These are phyloP conservation scores for Jatropha podagrica DNA, from an alignment of 441 rosid species.

Conservation along the genomic window DNA sequence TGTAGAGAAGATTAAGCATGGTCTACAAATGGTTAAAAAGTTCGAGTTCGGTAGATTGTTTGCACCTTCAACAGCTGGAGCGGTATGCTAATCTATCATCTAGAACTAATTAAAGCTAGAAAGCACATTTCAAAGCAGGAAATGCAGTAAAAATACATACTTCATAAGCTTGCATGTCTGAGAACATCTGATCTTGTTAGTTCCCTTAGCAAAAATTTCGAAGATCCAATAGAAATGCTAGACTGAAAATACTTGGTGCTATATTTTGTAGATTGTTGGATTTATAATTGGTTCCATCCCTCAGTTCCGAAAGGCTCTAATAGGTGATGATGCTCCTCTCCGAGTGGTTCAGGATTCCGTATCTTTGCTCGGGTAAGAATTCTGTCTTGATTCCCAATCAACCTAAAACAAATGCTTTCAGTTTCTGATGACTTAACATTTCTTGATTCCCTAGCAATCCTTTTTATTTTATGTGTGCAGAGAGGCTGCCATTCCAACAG, in stretches of 20 bases:
- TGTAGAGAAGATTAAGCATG: conserved; percentile 6
- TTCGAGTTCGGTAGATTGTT: background rate
- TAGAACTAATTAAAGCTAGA: background rate
- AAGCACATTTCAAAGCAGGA: background rate
- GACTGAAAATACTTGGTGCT: background rate
- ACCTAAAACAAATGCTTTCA: background rate
- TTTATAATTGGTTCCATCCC: conserved; percentile 31
- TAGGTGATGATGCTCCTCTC: conserved; percentile 40
- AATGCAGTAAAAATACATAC: no score
- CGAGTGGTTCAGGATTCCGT: conserved; percentile 34
- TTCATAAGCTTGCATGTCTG: no score
- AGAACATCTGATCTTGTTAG: no score
- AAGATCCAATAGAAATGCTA: background rate
- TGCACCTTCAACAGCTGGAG: conserved; percentile 18
- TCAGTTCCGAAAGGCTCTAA: conserved; percentile 28
- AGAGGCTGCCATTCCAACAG: conserved; percentile 44
- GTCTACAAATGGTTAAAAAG: background rate
- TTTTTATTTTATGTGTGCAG: conserved; percentile 1
- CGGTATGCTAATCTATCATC: conserved; percentile 13
- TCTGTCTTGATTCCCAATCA: background rate
- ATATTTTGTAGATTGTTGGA: conserved; percentile 28
- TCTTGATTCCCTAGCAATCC: background rate
- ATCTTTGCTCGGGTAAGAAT: conserved; percentile 33
- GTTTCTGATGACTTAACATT: background rate
- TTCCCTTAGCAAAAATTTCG: background rate